phyloP scores from a whole-genome alignment of 345 rosid genomes.

The Euphorbia peplus region DNA sequence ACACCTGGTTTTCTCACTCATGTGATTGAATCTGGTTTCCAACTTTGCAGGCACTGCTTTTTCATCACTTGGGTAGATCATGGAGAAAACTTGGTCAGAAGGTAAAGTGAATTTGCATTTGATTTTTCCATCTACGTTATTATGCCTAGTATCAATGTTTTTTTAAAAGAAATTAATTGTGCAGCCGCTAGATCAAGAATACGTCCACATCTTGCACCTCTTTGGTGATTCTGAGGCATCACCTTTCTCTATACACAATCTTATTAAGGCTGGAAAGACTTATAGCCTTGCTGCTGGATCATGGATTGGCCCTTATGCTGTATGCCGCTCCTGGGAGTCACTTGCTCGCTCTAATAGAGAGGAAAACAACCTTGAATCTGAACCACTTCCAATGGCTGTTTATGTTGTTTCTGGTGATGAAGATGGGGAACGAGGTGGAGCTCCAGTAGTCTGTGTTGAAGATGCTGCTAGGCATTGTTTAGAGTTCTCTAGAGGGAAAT shows the following conservation, averaged over 20 bases:
- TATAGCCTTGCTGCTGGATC: constrained; percentile 97
- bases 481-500: constrained; percentile 59
- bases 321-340: constrained; percentile 83
- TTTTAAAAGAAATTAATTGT: constrained; percentile 12
- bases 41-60: constrained; percentile 64
- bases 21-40: constrained; percentile 12
- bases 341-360: constrained; percentile 52
- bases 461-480: constrained; percentile 67
- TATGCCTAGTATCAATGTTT: not conserved
- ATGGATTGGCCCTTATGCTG: constrained; percentile 98
- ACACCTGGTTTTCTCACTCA: not conserved
- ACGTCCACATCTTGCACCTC: constrained; percentile 66
- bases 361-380: constrained; percentile 33
- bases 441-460: constrained; percentile 81
- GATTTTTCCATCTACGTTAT: not conserved
- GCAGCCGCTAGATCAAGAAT: constrained; percentile 65
- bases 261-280: constrained; percentile 62
- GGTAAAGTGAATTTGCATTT: constrained; percentile 37
- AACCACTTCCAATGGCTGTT: constrained; percentile 75
- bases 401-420: constrained; percentile 88
- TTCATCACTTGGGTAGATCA: constrained; percentile 81
- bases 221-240: constrained; percentile 75
- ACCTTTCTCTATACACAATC: constrained; percentile 82
- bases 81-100: constrained; percentile 62
- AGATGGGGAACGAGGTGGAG: constrained; percentile 96